Base-by-base conservation (phyloP, 768 basidiomycete genomes). In the Russula vinacea region DNA sequence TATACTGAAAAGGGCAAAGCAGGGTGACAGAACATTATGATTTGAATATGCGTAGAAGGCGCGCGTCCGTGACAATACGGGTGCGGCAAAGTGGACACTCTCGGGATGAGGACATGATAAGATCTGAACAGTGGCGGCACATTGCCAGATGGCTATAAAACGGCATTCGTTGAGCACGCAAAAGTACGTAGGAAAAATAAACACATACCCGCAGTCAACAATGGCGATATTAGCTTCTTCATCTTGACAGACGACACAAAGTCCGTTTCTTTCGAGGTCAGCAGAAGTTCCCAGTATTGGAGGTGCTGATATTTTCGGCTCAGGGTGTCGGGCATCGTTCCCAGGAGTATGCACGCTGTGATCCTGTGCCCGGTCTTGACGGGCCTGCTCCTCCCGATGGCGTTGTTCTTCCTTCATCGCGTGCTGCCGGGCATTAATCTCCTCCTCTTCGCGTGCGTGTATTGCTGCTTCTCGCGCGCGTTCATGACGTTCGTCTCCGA, bases 11-110 rank as follows among this genome's bases (percentile, higher is more conserved):
- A 37, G 17, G 19, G 35, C n/a, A 24, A 35, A 55, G 26, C n/a
- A 39, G 44, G 29, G 19, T 17, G n/a, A 32, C 55, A 44, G 4
- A 53, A 39, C 56, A 8, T 51, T 63, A 84, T 9, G 81, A 75
- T 74, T 79, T 81, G 72, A 83, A 94, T 62, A 95, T 93, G 59
- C 92, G 82, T 58, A 95, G 77, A 56, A 95, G 77, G 44, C 92
- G 79, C 29, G 84, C 84, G 72, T 92, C 90, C 0, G 90, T 93
- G 50, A 95, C 85, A 54, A 94, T 94, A 56, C 92, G 80, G 16
- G 92, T 95, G 59, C 94, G 80, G 73, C 94, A 97, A 3, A 97
- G 78, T 0, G 94, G 94, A 70, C 94, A 97, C 74, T 96, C 93
- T 64, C 86, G 82, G 22, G 90, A 87, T 63, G 88, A 86, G 22